Conservation (phyloP, 305 asterid species). For the Fraxinus sp. region DNA sequence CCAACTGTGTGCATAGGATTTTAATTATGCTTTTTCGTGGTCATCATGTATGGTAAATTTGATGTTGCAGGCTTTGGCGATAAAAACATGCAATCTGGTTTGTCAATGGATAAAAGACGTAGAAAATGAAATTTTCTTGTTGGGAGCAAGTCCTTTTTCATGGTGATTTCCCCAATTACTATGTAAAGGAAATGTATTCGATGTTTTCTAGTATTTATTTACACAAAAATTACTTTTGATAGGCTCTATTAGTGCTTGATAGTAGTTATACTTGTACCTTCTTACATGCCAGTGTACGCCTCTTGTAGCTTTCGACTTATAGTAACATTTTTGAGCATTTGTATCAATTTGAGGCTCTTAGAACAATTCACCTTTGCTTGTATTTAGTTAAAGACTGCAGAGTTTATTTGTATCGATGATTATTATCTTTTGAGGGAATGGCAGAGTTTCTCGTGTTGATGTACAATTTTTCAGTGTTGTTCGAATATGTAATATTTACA, state of each 20-base stretch:
- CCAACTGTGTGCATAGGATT: neutral
- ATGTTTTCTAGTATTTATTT: constrained; percentile 32
- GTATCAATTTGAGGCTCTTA: constrained; percentile 11
- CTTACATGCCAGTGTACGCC: neutral
- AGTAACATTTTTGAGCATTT: constrained; percentile 19
- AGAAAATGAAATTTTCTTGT: constrained; percentile 81
- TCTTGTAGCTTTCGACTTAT: constrained; percentile 20
- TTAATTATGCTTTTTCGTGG: neutral
- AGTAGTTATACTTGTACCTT: neutral
- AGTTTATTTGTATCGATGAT: neutral
- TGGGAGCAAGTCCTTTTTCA: constrained; percentile 89
- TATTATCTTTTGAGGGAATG: neutral
- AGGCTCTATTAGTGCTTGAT: neutral
- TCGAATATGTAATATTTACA: neutral
- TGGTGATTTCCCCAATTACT: constrained; percentile 53
- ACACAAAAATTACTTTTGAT: neutral
- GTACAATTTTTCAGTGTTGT: neutral
- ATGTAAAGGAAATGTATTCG: neutral
- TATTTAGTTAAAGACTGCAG: neutral
- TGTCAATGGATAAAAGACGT: constrained; percentile 96
- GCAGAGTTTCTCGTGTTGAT: neutral
- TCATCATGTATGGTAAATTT: neutral
- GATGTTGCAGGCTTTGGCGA: constrained; percentile 82
- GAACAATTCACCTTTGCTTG: neutral
- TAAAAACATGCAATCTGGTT: constrained; percentile 83